Evolutionary conservation across 495 filamentous ascomycete genomes (phyloP), one percentile per base, ranked within the genome.

Genomic region (Pyrenula massariospora): DNA sequence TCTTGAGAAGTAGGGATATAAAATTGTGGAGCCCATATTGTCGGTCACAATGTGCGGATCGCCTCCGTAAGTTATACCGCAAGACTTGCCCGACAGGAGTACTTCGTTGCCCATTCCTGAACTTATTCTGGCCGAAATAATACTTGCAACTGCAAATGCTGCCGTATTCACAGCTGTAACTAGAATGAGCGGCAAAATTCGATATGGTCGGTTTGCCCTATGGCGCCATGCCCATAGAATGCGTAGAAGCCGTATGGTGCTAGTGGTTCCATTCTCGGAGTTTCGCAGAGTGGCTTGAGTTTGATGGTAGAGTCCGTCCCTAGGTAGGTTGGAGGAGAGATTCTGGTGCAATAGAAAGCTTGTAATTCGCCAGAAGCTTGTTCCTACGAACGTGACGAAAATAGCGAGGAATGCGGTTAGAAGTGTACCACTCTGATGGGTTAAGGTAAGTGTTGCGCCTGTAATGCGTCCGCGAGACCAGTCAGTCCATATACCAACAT

Each of bases 271-370:
- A 20, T 54, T 53, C 21, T 54, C 11, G 20, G 50, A 48, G 21
- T 60, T 60, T 10, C 57, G 25, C 23, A 59, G 42, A n/a, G n/a
- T n/a, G n/a, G n/a, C n/a, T n/a, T n/a, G n/a, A n/a, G n/a, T n/a
- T n/a, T n/a, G n/a, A n/a, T 19, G 11, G 42, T 19, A 19, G 42
- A 48, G 19, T 11, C 19, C 19, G 42, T 48, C 56, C 2, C 59
- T 59, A 19, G 12, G 55, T 12, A 3, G 3, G 2, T 23, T 48
- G 47, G 58, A 57, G 2, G 57, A 12, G 5, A 48, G 22, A n/a
- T 57, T 12, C 42, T 72, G 68, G 55, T 76, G 70, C n/a, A 74
- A 22, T 1, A 64, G 24, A 55, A 68, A 75, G 24, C 59, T 59
- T 3, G 54, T 3, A 36, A 64, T 53, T 24, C 58, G n/a, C n/a